These are phyloP conservation scores for Nicotiana paniculata DNA, from an alignment of 257 asterid species.

Conservation along the genomic window DNA sequence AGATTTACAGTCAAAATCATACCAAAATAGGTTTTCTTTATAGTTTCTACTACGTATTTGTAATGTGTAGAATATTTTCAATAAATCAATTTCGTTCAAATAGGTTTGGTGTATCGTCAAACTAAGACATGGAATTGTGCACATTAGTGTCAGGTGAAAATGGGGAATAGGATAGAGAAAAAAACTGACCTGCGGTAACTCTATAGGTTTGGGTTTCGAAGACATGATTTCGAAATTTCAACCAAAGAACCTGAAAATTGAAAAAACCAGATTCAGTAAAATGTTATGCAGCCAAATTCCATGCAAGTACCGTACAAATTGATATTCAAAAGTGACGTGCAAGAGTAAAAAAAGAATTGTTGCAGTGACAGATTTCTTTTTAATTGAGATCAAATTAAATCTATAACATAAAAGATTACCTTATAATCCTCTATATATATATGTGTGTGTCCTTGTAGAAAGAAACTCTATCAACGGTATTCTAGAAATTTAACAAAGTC, in stretches of 20 bases:
- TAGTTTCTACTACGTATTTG: too few species aligned
- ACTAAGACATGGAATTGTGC: not conserved
- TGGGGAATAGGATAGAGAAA: not conserved
- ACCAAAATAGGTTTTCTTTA: too few species aligned
- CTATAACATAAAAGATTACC: not conserved
- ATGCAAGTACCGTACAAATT: not conserved
- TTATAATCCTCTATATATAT: too few species aligned
- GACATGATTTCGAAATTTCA: slow-evolving; percentile 15
- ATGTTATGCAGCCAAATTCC: not conserved
- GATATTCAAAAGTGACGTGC: not conserved
- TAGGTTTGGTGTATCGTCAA: not conserved
- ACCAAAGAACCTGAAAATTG: slow-evolving; percentile 13
- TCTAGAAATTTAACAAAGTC: not conserved
- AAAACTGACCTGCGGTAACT: slow-evolving; percentile 32
- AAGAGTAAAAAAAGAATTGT: not conserved
- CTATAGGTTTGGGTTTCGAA: slow-evolving; percentile 19
- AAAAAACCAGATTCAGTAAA: not conserved
- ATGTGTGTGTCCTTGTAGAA: too few species aligned
- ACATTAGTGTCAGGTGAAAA: not conserved
- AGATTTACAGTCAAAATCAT: too few species aligned
- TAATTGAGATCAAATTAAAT: not conserved
- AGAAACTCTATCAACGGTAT: too few species aligned
- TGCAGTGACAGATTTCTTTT: not conserved
- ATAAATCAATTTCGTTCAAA: too few species aligned
- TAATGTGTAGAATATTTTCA: too few species aligned